Evolutionary conservation across 129 eudicot genomes (phyloP), one percentile per base, ranked within the genome.

Genomic region (Dittrichia graveolens): DNA sequence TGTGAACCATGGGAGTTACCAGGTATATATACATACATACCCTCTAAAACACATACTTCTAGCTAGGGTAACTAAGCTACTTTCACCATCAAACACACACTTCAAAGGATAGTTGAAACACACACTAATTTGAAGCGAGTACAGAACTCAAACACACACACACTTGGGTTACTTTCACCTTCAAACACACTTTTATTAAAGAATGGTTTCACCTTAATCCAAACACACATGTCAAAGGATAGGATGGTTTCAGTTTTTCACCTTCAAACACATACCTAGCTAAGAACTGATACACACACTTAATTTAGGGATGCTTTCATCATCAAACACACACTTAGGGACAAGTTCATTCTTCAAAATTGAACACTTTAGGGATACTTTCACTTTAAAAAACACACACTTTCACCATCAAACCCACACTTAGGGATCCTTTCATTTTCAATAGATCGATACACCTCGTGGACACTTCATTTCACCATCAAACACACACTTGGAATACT

Each of bases 1-100:
- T 85, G 88, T 54, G 95, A 88, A 73, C 95, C 95, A 18, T 88
- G 95, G 95, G 90, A 88, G 15, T 85, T 88, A 8, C 95, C 95
- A 46, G 90, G 95, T 87, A 71, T n/a, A 16, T 14, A 4, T 16
- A 48, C 15, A 71, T n/a, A 16, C 14, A 4, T 16, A 48, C 15
- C 48, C 50, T 7, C 4, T 41, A 4, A 41, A 13, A 53, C 18
- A 72, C 11, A 59, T n/a, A n/a, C n/a, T n/a, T n/a, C 40, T 9
- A 35, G 15, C 70, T 40, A 62, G 48, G 50, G 68, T 2, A 9
- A 61, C 19, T 53, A n/a, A n/a, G 61, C 1, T 16, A 50, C 48
- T 48, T 64, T 75, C 73, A 75, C 72, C 45, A 16, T 75, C 72
- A 61, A 62, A 44, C 49, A 35, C 68, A 72, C 59, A 43, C 45